Conservation (phyloP, 2,329 filamentous ascomycete genomes). For the Ilyonectria mors-panacis region DNA sequence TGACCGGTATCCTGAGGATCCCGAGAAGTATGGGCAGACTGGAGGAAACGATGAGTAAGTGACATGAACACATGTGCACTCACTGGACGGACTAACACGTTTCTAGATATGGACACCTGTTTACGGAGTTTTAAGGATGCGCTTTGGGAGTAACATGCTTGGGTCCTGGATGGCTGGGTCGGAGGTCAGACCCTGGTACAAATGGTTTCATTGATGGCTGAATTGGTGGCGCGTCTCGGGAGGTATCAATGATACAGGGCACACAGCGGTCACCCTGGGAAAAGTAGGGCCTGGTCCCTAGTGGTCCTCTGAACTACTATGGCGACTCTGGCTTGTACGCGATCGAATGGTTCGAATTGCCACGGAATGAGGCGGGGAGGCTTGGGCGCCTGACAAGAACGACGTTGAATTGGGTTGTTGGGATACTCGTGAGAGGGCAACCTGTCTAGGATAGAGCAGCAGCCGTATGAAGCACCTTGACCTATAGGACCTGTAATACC, state of each 20-base stretch:
- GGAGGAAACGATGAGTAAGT: slow-evolving; percentile 88
- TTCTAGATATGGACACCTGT: slow-evolving; percentile 79
- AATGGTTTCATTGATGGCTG: slow-evolving; percentile 16
- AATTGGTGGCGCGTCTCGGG: slow-evolving; percentile 3
- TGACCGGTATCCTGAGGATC: slow-evolving; percentile 97
- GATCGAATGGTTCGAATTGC: slow-evolving; percentile 10
- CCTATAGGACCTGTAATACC: slow-evolving; percentile 23
- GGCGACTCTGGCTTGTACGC: slow-evolving; percentile 2
- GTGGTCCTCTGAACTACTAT: neutral
- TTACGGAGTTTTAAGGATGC: slow-evolving; percentile 77
- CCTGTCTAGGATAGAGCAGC: slow-evolving; percentile 33
- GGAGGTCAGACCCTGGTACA: slow-evolving; percentile 21
- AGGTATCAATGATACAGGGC: neutral
- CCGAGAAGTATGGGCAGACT: slow-evolving; percentile 86
- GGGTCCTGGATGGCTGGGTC: slow-evolving; percentile 40
- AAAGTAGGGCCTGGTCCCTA: neutral
- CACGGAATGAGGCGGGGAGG: slow-evolving; percentile 8
- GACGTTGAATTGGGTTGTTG: neutral
- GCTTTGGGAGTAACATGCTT: slow-evolving; percentile 33
- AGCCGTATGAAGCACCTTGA: slow-evolving; percentile 36
- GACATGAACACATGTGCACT: neutral
- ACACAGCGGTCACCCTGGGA: slow-evolving; percentile 1
- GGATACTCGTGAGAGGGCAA: slow-evolving; percentile 12
- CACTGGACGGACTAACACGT: slow-evolving; percentile 33
- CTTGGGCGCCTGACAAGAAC: neutral